Conservation (phyloP, 257 asterid genomes). For the Solanum neorickii region DNA sequence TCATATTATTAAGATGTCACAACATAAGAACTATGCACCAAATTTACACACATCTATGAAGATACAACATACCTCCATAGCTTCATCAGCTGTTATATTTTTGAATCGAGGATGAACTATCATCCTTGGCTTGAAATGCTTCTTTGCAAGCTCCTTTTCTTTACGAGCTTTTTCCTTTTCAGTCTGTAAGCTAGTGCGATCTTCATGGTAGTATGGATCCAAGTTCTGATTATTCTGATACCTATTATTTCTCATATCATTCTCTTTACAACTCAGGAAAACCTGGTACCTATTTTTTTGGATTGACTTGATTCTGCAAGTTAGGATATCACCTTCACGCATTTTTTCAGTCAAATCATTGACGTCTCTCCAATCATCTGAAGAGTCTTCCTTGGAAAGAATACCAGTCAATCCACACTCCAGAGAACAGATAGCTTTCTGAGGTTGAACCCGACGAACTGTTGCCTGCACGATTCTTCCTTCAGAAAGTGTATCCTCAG, state of each 20-base stretch:
- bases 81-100: slow-evolving; percentile 83
- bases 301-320: slow-evolving; percentile 71
- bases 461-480: slow-evolving; percentile 92
- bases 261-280: slow-evolving; percentile 59
- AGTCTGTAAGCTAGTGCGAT: slow-evolving; percentile 33
- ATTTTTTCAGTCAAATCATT: slow-evolving; percentile 66
- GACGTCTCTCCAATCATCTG: slow-evolving; percentile 57
- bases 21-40: background rate
- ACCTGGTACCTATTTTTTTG: slow-evolving; percentile 85
- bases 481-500: slow-evolving; percentile 72
- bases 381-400: slow-evolving; percentile 66
- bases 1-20: background rate
- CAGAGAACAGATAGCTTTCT: slow-evolving; percentile 59
- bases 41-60: background rate
- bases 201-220: slow-evolving; percentile 83
- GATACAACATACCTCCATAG: slow-evolving; percentile 41
- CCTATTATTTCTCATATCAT: slow-evolving; percentile 65
- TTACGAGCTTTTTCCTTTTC: slow-evolving; percentile 67
- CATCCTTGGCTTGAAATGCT: slow-evolving; percentile 86
- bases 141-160: slow-evolving; percentile 76
- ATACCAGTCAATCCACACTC: slow-evolving; percentile 90
- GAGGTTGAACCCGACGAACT: slow-evolving; percentile 77
- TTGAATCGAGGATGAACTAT: slow-evolving; percentile 85
- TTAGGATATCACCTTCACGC: slow-evolving; percentile 70
- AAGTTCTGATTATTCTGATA: slow-evolving; percentile 25